Evolutionary conservation across 2,329 filamentous ascomycete species (phyloP).

Genomic region (Aspergillus arachidicola): DNA sequence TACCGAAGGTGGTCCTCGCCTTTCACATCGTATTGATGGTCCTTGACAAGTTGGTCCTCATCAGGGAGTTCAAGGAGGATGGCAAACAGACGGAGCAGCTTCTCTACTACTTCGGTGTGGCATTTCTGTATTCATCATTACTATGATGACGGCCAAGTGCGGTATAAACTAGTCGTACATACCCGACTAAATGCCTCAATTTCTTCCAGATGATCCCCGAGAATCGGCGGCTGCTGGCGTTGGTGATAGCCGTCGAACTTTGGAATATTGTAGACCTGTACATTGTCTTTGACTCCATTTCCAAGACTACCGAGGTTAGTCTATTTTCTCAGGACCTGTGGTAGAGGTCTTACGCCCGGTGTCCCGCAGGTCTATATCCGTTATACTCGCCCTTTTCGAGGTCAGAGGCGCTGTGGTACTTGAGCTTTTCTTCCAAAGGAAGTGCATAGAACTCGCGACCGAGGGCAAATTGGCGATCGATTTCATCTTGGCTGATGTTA

Average conservation of each 20-base stretch:
- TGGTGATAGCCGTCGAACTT: constrained; percentile 56
- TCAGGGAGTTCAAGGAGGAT: constrained; percentile 62
- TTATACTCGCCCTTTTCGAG: constrained; percentile 60
- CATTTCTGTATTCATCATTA: constrained; percentile 26
- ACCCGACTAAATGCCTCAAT: constrained; percentile 58
- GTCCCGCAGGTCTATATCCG: constrained; percentile 56
- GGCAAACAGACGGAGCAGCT: constrained; percentile 62
- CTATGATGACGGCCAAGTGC: neutral
- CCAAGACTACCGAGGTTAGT: constrained; percentile 27
- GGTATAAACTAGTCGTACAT: neutral
- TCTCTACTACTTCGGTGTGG: constrained; percentile 36
- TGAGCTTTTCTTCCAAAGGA: constrained; percentile 60
- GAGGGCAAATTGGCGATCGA: constrained; percentile 64
- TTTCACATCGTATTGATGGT: constrained; percentile 61
- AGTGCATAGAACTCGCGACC: constrained; percentile 62
- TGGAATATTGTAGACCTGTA: constrained; percentile 63
- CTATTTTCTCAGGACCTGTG: constrained; percentile 6
- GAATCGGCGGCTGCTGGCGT: constrained; percentile 50
- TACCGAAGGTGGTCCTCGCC: constrained; percentile 65
- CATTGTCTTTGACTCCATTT: constrained; percentile 55
- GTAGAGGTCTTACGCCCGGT: constrained; percentile 31
- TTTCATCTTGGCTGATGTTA: constrained; percentile 61
- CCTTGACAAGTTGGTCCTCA: constrained; percentile 58
- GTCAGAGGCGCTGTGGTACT: constrained; percentile 51
- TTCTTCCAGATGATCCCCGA: constrained; percentile 55